phyloP scores from a whole-genome alignment of 177 flowering plant genomes.

The Telopea speciosissima region DNA sequence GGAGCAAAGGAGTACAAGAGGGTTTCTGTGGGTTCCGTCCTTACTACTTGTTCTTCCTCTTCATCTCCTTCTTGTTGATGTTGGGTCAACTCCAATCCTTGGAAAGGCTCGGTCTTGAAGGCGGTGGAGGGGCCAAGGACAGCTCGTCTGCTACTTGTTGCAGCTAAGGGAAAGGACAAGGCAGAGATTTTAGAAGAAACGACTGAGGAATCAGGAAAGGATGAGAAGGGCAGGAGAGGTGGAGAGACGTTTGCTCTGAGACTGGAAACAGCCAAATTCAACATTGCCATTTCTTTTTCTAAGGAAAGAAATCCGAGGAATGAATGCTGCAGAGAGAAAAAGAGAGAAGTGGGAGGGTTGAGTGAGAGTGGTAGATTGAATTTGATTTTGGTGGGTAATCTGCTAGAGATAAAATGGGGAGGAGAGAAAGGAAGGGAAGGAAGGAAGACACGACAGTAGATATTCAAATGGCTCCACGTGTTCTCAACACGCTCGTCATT shows the following conservation, averaged over 20 bases:
- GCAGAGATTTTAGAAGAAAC: neutral
- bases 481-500: slow-evolving; percentile 27
- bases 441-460: slow-evolving; percentile 32
- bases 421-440: slow-evolving; percentile 24
- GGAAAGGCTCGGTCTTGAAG: slow-evolving; percentile 3
- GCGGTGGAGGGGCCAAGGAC: neutral
- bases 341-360: neutral
- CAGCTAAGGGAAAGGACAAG: neutral
- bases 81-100: neutral
- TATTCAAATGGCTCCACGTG: slow-evolving; percentile 26
- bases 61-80: slow-evolving; percentile 6
- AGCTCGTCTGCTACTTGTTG: slow-evolving; percentile 7
- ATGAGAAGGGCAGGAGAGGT: slow-evolving; percentile 1
- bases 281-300: slow-evolving; percentile 15
- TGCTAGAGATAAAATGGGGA: neutral
- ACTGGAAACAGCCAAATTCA: slow-evolving; percentile 17
- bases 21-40: slow-evolving; percentile 30
- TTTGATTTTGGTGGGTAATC: neutral
- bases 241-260: neutral
- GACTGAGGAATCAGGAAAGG: slow-evolving; percentile 3
- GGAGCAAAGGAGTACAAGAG: slow-evolving; percentile 54
- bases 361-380: neutral
- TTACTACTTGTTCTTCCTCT: slow-evolving; percentile 15
- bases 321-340: neutral
- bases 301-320: too few relatives aligned